Percentiles rank a stretch among this genome's conserved stretches.
These are phyloP conservation scores for Gnomoniopsis smithogilvyi DNA, from an alignment of 2,329 filamentous ascomycete genomes.

Conservation along the genomic window DNA sequence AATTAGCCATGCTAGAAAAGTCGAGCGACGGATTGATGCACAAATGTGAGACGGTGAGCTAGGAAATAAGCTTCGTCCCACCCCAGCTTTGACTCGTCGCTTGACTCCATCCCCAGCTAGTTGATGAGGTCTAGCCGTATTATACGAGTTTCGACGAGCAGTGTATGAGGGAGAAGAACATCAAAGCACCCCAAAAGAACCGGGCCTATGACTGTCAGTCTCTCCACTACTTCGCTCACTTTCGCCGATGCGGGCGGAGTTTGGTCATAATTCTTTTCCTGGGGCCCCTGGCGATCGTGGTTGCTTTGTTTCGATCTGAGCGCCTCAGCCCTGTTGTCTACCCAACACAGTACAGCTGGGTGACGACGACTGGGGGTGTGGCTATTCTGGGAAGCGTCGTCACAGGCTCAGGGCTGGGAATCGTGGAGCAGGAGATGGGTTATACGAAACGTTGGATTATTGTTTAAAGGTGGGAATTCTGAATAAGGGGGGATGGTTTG, in stretches of 20 bases:
- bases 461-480: not conserved
- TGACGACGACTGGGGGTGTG: not conserved
- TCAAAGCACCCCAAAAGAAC: not conserved
- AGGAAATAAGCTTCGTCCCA: constrained; percentile 5
- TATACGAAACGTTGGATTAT: not conserved
- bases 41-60: constrained; percentile 8
- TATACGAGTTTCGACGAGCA: not conserved
- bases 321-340: not conserved
- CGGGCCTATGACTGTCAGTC: not conserved
- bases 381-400: not conserved
- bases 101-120: not conserved
- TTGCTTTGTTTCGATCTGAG: not conserved
- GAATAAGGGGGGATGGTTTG: too few relatives aligned
- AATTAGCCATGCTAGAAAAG: constrained; percentile 8
- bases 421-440: not conserved
- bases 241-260: too few relatives aligned
- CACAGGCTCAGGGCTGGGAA: not conserved
- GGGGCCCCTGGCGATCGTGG: not conserved
- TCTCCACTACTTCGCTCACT: too few relatives aligned
- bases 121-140: not conserved
- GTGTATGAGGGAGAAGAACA: not conserved
- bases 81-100: not conserved
- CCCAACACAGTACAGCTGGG: not conserved
- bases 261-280: too few relatives aligned
- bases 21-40: constrained; percentile 5